Evolutionary conservation across 2,329 filamentous ascomycete genomes (phyloP).

Genomic region (Aspergillus nomiae): DNA sequence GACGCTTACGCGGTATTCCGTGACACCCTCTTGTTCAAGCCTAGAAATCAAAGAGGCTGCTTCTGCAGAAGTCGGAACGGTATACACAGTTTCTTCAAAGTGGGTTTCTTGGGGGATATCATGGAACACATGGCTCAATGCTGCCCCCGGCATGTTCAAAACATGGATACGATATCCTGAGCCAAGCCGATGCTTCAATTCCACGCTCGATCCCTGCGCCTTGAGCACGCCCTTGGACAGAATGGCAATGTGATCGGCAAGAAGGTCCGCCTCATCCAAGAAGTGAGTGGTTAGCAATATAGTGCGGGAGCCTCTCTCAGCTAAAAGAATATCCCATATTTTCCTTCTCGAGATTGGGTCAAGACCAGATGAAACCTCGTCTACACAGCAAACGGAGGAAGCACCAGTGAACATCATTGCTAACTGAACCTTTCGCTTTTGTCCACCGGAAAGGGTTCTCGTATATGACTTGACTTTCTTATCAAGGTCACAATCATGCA

Average conservation of each 20-base stretch:
- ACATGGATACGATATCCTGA: conserved; percentile 83
- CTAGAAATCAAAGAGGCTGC: conserved; percentile 71
- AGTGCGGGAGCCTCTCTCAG: conserved; percentile 77
- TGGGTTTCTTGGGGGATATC: conserved; percentile 60
- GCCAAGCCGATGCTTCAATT: conserved; percentile 78
- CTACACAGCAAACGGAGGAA: conserved; percentile 83
- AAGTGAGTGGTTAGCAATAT: conserved; percentile 92
- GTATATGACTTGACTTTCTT: conserved; percentile 72
- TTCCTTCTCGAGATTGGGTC: conserved; percentile 85
- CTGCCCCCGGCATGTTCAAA: conserved; percentile 56
- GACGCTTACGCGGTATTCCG: conserved; percentile 81
- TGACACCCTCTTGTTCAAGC: conserved; percentile 67
- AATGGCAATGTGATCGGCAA: conserved; percentile 86
- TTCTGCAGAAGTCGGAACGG: conserved; percentile 67
- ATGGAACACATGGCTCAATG: conserved; percentile 51
- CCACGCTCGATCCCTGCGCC: conserved; percentile 80
- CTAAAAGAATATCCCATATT: conserved; percentile 90
- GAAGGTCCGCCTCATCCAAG: conserved; percentile 85
- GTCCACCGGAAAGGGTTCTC: conserved; percentile 81
- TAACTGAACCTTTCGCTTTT: conserved; percentile 88
- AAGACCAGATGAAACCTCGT: conserved; percentile 86
- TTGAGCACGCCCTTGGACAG: conserved; percentile 81
- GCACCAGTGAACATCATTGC: conserved; percentile 96
- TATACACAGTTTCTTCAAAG: conserved; percentile 73
- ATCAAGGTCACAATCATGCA: conserved; percentile 71